Evolutionary conservation across 2,329 filamentous ascomycete species (phyloP), one percentile per base, ranked within the genome.

Genomic region (Hymenoscyphus fraxineus): DNA sequence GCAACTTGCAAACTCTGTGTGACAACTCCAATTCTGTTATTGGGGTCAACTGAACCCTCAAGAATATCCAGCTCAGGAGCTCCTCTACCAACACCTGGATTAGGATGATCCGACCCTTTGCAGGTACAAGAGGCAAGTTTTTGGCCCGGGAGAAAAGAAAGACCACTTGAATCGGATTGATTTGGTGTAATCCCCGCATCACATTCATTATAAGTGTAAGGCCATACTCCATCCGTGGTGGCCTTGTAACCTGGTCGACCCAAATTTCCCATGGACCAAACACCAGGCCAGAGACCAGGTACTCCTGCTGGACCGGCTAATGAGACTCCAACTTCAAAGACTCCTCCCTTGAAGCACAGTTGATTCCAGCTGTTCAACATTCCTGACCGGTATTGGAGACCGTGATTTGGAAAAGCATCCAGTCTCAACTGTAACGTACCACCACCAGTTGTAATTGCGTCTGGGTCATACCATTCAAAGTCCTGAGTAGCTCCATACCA

Each of bases 11-110:
- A 70, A 61, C 73, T 75, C 57, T 77, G 76, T 64, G 68, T 79
- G 65, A 76, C 72, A 44, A 71, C 73, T 70, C 74, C 80, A 76
- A 74, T 72, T 4, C 65, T 66, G 51, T 74, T 73, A 55, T 65
- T 71, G 0, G 69, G 69, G 44, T 80, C 79, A 6, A 78, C 80
- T 54, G 78, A 79, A 12, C 84, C 88, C 80, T 91, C 88, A 32
- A 91, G 78, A 22, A 86, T 87, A 80, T 91, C 88, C 65, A 91
- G 88, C 78, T 91, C 88, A 0, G 88, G 88, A 1, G 87, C 86
- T 62, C 84, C 85, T 31, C 88, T 81, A 32, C 87, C 88, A 56
- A 79, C 85, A 19, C 88, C 88, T 6, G 85, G 84, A 39, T 76
- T 85, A 0, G 88, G 88, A 72, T 91, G 88, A 70, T 90, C 87